These are phyloP conservation scores for Mallotus repandus DNA, from an alignment of 441 rosid genomes.

Conservation along the genomic window DNA sequence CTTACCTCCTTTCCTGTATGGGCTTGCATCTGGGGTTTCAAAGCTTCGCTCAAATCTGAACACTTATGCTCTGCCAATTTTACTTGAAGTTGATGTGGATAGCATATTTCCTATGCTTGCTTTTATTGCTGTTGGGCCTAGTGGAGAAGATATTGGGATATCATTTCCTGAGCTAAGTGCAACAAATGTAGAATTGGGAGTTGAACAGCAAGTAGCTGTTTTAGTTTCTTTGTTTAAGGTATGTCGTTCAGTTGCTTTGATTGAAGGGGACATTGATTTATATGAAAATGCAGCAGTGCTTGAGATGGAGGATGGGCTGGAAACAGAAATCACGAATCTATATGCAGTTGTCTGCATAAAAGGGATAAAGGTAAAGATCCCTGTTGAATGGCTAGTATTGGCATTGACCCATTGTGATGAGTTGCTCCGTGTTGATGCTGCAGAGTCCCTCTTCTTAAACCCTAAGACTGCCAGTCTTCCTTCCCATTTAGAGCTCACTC, in stretches of 20 bases:
- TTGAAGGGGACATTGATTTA: constrained; percentile 90
- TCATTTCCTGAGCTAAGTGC: constrained; percentile 37
- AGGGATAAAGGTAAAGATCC: constrained; percentile 67
- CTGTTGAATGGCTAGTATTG: constrained; percentile 75
- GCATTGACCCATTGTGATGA: constrained; percentile 93
- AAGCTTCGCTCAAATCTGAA: constrained; percentile 95
- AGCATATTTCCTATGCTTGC: constrained; percentile 87
- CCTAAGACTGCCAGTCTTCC: constrained; percentile 92
- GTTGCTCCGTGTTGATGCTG: constrained; percentile 91
- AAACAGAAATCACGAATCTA: constrained; percentile 31
- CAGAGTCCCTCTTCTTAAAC: constrained; percentile 86
- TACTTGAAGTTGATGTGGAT: constrained; percentile 83
- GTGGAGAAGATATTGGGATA: constrained; percentile 45
- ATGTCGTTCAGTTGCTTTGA: constrained; percentile 81
- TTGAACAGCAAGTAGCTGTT: constrained; percentile 81
- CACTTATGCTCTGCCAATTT: constrained; percentile 83
- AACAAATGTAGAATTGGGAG: constrained; percentile 41
- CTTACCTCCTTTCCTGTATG: constrained; percentile 68
- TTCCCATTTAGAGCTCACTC: constrained; percentile 73
- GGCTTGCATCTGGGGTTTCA: constrained; percentile 88
- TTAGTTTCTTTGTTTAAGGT: constrained; percentile 86
- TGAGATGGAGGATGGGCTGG: constrained; percentile 21
- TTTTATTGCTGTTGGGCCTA: constrained; percentile 57
- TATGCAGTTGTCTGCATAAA: constrained; percentile 65
- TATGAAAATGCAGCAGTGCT: constrained; percentile 25